Percentiles rank a stretch among this genome's conserved stretches.
Evolutionary conservation across 495 filamentous ascomycete species (phyloP).

Genomic region (Patellaria atrata): DNA sequence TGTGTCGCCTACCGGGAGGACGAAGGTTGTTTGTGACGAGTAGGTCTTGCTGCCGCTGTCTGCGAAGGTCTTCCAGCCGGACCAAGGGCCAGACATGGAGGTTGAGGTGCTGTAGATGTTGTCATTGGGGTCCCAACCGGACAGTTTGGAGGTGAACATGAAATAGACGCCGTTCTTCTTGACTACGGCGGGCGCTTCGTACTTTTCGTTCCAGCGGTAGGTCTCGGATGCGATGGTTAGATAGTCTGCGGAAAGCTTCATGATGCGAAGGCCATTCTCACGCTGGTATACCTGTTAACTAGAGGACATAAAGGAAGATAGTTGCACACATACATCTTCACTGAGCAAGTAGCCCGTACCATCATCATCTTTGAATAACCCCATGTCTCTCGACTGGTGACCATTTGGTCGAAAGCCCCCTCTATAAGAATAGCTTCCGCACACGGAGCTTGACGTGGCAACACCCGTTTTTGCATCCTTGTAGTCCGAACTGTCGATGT

Average conservation of each 20-base stretch:
- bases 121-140: conserved; percentile 40
- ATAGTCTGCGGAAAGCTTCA: conserved; percentile 35
- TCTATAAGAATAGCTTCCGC: conserved; percentile 39
- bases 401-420: conserved; percentile 35
- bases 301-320: not conserved
- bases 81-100: conserved; percentile 37
- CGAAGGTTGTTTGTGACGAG: conserved; percentile 36
- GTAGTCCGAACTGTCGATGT: conserved; percentile 49
- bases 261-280: conserved; percentile 39
- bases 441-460: conserved; percentile 41
- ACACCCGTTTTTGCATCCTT: conserved; percentile 51
- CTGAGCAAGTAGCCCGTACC: conserved; percentile 46
- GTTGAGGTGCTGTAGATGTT: conserved; percentile 38
- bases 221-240: conserved; percentile 27
- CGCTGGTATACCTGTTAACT: conserved; percentile 19
- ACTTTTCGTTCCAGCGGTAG: conserved; percentile 31
- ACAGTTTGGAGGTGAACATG: conserved; percentile 36
- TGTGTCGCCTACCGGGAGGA: conserved; percentile 32
- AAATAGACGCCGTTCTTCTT: conserved; percentile 38
- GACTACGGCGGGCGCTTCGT: conserved; percentile 35
- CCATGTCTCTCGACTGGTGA: conserved; percentile 44
- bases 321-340: conserved; percentile 38
- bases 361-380: conserved; percentile 46
- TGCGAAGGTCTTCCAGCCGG: conserved; percentile 44
- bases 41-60: conserved; percentile 40